Percentiles rank a stretch among this genome's conserved stretches.
Conservation (phyloP, 2,329 filamentous ascomycete genomes). For the Acephala macrosclerotiorum region DNA sequence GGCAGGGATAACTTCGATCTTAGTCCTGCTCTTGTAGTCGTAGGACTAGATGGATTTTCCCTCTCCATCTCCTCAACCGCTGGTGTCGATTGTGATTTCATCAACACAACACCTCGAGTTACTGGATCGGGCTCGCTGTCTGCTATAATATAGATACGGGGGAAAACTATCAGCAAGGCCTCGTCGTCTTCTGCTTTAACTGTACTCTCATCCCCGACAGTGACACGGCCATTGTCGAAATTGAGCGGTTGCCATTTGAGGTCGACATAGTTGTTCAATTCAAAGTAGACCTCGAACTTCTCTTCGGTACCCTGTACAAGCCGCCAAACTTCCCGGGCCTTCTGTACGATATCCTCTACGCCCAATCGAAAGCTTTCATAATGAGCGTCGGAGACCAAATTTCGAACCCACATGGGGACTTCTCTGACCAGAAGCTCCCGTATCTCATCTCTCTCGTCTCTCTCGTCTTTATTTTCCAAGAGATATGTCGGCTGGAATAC, state of each 20-base stretch:
- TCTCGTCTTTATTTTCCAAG: too few relatives aligned
- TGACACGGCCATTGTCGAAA: too few relatives aligned
- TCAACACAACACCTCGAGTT: constrained; percentile 9
- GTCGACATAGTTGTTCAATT: constrained; percentile 1
- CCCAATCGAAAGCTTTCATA: constrained; percentile 12
- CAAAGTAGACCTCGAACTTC: constrained; percentile 14
- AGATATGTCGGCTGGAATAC: too few relatives aligned
- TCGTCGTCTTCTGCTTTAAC: too few relatives aligned
- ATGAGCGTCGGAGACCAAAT: constrained; percentile 4
- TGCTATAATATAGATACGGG: constrained; percentile 6
- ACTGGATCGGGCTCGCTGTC: constrained; percentile 11
- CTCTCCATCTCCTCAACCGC: background rate
- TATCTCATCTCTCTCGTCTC: too few relatives aligned
- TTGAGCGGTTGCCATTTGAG: too few relatives aligned
- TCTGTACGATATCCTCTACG: constrained; percentile 10
- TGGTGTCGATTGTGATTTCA: constrained; percentile 11
- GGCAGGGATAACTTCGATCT: too few relatives aligned
- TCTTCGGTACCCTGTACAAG: constrained; percentile 12
- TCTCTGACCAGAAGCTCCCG: too few relatives aligned
- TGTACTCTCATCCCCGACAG: too few relatives aligned
- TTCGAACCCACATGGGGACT: constrained; percentile 2
- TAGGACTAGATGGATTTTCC: too few relatives aligned
- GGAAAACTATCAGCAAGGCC: constrained; percentile 11
- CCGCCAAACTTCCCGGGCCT: constrained; percentile 10
- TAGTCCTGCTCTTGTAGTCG: too few relatives aligned